Conservation (phyloP, 768 basidiomycete genomes). For the Ramaria sp. region DNA sequence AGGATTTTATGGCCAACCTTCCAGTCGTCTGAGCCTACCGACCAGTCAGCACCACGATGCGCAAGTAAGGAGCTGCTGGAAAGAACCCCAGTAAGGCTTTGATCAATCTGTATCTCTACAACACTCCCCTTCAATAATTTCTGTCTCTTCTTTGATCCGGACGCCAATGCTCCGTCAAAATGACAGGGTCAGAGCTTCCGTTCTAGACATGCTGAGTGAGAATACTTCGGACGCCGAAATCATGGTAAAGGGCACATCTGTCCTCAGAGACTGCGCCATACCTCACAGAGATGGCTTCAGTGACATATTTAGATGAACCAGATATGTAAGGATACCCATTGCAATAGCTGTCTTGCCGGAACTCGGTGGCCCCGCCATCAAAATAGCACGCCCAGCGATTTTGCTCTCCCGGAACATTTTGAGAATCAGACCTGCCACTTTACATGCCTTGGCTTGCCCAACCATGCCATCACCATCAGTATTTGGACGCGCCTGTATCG, state of each 20-base stretch:
- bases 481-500: constrained; percentile 47
- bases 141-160: constrained; percentile 93
- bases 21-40: constrained; percentile 94
- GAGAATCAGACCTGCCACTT: constrained; percentile 94
- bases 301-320: background rate
- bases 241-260: constrained; percentile 96
- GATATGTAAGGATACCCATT: constrained; percentile 46
- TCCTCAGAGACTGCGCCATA: constrained; percentile 91
- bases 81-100: constrained; percentile 87
- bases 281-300: constrained; percentile 32
- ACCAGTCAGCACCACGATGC: background rate
- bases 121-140: constrained; percentile 97
- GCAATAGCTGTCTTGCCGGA: constrained; percentile 99
- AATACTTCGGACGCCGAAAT: constrained; percentile 97
- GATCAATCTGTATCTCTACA: constrained; percentile 96
- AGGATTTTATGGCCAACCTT: constrained; percentile 93
- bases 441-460: constrained; percentile 90
- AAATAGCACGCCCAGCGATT: constrained; percentile 91
- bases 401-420: constrained; percentile 96
- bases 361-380: constrained; percentile 95
- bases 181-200: constrained; percentile 94
- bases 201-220: constrained; percentile 97
- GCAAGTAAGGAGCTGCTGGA: background rate
- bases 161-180: constrained; percentile 95
- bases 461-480: constrained; percentile 92